Conservation (phyloP, 1,284 basidiomycete species). For the Naganishia cerealis region DNA sequence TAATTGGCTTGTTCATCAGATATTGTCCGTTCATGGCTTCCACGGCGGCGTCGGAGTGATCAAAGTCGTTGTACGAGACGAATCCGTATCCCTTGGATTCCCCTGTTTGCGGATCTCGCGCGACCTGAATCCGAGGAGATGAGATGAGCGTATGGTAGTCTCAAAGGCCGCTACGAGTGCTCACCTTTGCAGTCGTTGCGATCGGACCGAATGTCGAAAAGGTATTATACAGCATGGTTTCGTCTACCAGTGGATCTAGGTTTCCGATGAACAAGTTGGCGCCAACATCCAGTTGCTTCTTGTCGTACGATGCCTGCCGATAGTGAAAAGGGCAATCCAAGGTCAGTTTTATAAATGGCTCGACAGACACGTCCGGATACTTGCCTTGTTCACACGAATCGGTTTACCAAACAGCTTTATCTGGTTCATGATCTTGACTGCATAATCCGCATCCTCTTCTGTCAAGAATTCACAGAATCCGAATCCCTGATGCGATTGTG, state of each 20-base stretch:
- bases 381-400: conserved; percentile 93
- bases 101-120: conserved; percentile 79
- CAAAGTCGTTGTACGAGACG: conserved; percentile 94
- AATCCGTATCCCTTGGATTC: conserved; percentile 95
- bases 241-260: conserved; percentile 89
- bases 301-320: conserved; percentile 80
- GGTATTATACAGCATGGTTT: conserved; percentile 87
- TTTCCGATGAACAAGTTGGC: conserved; percentile 96
- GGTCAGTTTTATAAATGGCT: neutral
- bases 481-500: conserved; percentile 96
- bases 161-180: conserved; percentile 42
- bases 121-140: conserved; percentile 64
- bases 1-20: conserved; percentile 95
- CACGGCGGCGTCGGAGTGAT: conserved; percentile 91
- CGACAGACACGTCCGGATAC: conserved; percentile 39
- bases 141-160: neutral
- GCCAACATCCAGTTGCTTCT: conserved; percentile 96
- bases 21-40: conserved; percentile 97
- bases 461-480: conserved; percentile 98
- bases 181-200: conserved; percentile 88
- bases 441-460: conserved; percentile 97
- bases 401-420: conserved; percentile 99
- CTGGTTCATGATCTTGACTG: conserved; percentile 99
- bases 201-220: conserved; percentile 92
- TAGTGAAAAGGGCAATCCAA: conserved; percentile 28